A percentile compares a stretch with the other conserved stretches of the same genome.
These are phyloP conservation scores for Penicillium occitanis DNA, from an alignment of 2,329 filamentous ascomycete species.

Conservation along the genomic window DNA sequence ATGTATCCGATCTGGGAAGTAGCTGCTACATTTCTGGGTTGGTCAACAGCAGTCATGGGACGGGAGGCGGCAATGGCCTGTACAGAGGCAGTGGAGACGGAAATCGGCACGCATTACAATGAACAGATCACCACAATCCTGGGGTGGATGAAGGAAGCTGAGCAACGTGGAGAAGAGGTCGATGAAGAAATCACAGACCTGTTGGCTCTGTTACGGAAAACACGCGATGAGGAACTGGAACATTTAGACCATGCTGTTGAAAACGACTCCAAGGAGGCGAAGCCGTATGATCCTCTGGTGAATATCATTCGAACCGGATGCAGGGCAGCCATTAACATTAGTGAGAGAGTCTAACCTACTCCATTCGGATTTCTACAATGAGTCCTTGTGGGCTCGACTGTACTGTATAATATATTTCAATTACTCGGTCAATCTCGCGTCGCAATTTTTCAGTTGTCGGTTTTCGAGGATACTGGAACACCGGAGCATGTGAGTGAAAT, in stretches of 20 bases:
- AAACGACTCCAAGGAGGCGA: slow-evolving; percentile 85
- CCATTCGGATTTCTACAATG: background rate
- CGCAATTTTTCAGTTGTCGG: background rate
- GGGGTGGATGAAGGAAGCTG: slow-evolving; percentile 75
- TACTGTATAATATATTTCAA: background rate
- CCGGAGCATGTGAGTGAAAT: background rate
- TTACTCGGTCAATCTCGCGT: background rate
- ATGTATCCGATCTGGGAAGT: slow-evolving; percentile 89
- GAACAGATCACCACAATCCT: slow-evolving; percentile 79
- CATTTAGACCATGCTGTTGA: slow-evolving; percentile 94
- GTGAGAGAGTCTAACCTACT: slow-evolving; percentile 43
- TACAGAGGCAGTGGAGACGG: slow-evolving; percentile 96
- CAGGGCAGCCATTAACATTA: slow-evolving; percentile 88
- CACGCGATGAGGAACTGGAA: slow-evolving; percentile 93
- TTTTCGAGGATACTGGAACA: background rate
- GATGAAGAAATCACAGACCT: slow-evolving; percentile 74
- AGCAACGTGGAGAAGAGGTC: slow-evolving; percentile 73
- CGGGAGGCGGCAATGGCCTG: slow-evolving; percentile 97
- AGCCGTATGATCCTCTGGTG: slow-evolving; percentile 85
- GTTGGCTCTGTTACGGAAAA: slow-evolving; percentile 71
- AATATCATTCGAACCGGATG: slow-evolving; percentile 88
- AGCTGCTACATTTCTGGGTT: slow-evolving; percentile 78
- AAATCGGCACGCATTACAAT: slow-evolving; percentile 96
- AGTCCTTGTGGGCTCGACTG: background rate
- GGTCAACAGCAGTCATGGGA: slow-evolving; percentile 84